These are phyloP conservation scores for Saururus chinensis DNA, from an alignment of 164 flowering plant species.

Conservation along the genomic window DNA sequence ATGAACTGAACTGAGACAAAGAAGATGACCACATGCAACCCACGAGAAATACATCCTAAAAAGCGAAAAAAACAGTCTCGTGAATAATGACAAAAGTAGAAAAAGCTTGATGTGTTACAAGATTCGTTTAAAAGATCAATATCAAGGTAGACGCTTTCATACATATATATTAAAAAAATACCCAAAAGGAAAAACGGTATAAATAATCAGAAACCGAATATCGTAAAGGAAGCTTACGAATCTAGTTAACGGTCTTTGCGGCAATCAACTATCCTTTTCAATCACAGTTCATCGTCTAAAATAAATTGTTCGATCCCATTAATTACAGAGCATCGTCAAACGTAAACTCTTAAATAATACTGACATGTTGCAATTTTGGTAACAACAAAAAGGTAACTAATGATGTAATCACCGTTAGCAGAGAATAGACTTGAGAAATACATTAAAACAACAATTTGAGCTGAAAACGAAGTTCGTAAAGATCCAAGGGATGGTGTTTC, in stretches of 20 bases:
- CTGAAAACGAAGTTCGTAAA: too few relatives aligned
- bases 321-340: too few relatives aligned
- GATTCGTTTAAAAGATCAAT: slow-evolving; percentile 20
- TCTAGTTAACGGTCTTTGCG: slow-evolving; percentile 21
- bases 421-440: too few relatives aligned
- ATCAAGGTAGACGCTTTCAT: slow-evolving; percentile 2
- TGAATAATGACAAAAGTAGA: slow-evolving; percentile 4
- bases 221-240: slow-evolving; percentile 45
- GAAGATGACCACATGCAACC: not conserved
- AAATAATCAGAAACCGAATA: slow-evolving; percentile 17
- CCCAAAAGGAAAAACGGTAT: slow-evolving; percentile 9
- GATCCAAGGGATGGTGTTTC: too few relatives aligned
- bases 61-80: not conserved
- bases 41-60: not conserved
- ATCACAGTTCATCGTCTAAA: slow-evolving; percentile 1
- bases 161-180: slow-evolving; percentile 7
- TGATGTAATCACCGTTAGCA: too few relatives aligned
- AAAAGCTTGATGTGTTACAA: slow-evolving; percentile 10
- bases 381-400: too few relatives aligned
- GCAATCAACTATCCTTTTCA: slow-evolving; percentile 9
- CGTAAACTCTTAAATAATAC: too few relatives aligned
- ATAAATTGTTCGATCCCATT: too few relatives aligned
- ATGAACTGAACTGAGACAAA: not conserved
- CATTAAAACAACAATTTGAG: too few relatives aligned
- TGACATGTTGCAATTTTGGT: too few relatives aligned